phyloP scores from a whole-genome alignment of 768 basidiomycete genomes.

The Agaricus blazei region DNA sequence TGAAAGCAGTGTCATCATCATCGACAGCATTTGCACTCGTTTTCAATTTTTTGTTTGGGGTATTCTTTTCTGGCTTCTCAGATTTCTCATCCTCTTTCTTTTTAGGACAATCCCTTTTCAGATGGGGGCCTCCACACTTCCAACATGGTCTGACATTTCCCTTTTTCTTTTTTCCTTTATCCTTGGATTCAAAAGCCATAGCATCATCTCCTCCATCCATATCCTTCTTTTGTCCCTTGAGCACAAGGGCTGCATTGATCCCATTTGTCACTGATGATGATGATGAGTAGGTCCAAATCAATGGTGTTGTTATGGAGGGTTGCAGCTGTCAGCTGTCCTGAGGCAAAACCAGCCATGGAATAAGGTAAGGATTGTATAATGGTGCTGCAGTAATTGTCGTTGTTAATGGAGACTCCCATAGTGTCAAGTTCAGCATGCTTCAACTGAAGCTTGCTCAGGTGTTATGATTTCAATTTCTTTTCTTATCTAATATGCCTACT shows the following conservation, averaged over 20 bases:
- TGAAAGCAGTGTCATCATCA: not conserved
- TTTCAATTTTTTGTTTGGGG: not conserved
- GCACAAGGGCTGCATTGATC: not conserved
- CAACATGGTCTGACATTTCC: not conserved
- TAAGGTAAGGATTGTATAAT: not conserved
- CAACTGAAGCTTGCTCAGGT: too few relatives aligned
- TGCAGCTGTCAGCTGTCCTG: not conserved
- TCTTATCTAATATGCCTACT: too few relatives aligned
- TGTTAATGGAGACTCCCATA: slow-evolving; percentile 22
- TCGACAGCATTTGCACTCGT: not conserved
- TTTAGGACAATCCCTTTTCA: not conserved
- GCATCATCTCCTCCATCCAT: not conserved
- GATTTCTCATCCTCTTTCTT: not conserved
- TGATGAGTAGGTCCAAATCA: not conserved
- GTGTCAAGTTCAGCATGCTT: slow-evolving; percentile 17
- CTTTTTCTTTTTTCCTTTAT: not conserved
- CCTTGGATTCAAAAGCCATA: not conserved
- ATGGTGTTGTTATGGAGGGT: not conserved
- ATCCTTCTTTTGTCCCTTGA: not conserved
- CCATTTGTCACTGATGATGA: not conserved
- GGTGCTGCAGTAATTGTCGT: slow-evolving; percentile 6
- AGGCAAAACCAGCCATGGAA: not conserved
- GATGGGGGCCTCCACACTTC: not conserved
- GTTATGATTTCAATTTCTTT: too few relatives aligned
- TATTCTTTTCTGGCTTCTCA: not conserved